These are phyloP conservation scores for Pulicaria dysenterica DNA, from an alignment of 129 eudicot species.

Conservation along the genomic window DNA sequence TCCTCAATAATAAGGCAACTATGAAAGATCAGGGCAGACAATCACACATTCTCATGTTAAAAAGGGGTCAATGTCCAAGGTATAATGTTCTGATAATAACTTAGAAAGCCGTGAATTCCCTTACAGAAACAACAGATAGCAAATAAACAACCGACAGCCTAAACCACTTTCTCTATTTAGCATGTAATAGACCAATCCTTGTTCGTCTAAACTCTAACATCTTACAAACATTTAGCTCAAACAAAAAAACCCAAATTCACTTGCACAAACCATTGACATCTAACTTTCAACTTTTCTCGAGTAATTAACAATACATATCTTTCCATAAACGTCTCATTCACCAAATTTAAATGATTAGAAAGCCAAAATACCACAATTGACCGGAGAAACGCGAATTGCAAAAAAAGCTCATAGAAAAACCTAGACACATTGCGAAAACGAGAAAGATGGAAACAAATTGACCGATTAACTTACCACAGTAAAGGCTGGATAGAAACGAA, in stretches of 20 bases:
- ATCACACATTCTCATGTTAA: slow-evolving; percentile 9
- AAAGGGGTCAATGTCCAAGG: not conserved
- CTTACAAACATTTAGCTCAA: not conserved
- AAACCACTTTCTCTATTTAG: slow-evolving; percentile 13
- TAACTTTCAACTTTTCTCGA: not conserved
- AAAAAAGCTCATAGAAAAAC: not conserved
- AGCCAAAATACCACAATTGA: slow-evolving; percentile 11
- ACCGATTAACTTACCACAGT: slow-evolving; percentile 34
- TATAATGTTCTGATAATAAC: not conserved
- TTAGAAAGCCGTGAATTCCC: not conserved
- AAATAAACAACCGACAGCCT: not conserved
- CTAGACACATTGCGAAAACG: not conserved
- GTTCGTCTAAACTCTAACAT: slow-evolving; percentile 21
- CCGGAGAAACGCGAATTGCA: slow-evolving; percentile 12
- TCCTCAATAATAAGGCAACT: not conserved
- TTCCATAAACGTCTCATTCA: slow-evolving; percentile 17
- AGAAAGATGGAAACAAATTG: not conserved
- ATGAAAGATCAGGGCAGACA: not conserved
- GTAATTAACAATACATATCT: not conserved
- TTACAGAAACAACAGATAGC: not conserved
- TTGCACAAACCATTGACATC: not conserved
- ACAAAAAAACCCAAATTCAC: slow-evolving; percentile 16
- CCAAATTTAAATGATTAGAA: slow-evolving; percentile 15
- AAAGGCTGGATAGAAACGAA: slow-evolving; percentile 34
- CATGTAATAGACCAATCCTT: not conserved